Conservation (phyloP, 768 basidiomycete genomes). For the Tylopilus cervinicoccineus region DNA sequence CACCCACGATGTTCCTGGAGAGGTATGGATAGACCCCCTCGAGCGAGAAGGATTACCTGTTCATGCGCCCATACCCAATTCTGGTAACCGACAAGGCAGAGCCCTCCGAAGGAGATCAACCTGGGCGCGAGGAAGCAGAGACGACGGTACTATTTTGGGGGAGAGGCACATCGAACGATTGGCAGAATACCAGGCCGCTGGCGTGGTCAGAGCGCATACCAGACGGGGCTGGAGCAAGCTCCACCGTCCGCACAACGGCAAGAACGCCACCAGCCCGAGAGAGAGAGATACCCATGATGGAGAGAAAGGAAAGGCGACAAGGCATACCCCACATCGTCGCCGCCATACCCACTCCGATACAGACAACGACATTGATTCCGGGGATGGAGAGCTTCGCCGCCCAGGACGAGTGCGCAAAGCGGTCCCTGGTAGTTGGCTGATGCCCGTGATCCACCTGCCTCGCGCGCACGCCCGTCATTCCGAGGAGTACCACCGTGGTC, state of each 20-base stretch:
- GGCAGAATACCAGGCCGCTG: conserved; percentile 34
- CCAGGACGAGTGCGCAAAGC: conserved; percentile 14
- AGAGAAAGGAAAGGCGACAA: conserved; percentile 12
- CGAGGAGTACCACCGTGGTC: conserved; percentile 4
- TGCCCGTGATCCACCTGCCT: conserved; percentile 1
- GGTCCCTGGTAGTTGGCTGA: conserved; percentile 19
- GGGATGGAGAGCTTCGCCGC: not conserved
- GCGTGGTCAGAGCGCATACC: conserved; percentile 44
- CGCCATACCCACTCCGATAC: conserved; percentile 7
- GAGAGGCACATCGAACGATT: conserved; percentile 26
- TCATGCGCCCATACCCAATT: conserved; percentile 27
- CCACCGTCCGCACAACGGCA: conserved; percentile 6
- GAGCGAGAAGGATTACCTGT: conserved; percentile 64
- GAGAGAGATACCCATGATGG: not conserved
- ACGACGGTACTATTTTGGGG: not conserved
- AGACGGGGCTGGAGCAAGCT: conserved; percentile 26
- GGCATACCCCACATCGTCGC: not conserved
- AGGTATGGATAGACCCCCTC: conserved; percentile 54
- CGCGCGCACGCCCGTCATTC: conserved; percentile 4
- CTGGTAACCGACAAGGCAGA: not conserved
- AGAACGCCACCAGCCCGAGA: not conserved
- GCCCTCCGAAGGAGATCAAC: conserved; percentile 17
- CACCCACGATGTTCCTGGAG: conserved; percentile 43
- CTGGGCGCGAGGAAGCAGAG: conserved; percentile 11
- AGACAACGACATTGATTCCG: conserved; percentile 7